Percentiles rank a stretch among this genome's conserved stretches.
phyloP scores from a whole-genome alignment of 345 rosid species.

The Trapa incisa region DNA sequence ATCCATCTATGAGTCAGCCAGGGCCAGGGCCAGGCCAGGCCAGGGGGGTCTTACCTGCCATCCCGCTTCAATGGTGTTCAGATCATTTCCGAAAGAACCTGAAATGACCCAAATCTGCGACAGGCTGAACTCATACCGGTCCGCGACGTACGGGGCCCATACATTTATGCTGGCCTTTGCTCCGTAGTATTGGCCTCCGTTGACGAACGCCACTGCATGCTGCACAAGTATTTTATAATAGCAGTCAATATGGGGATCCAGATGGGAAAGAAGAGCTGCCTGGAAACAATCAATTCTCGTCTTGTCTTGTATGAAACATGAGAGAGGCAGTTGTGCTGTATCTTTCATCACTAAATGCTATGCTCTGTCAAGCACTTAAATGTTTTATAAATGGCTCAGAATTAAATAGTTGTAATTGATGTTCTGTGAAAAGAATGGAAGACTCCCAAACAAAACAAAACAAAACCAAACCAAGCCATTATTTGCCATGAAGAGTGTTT shows the following conservation, averaged over 20 bases:
- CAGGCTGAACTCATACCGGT: constrained; percentile 75
- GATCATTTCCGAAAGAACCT: constrained; percentile 85
- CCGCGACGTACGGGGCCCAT: constrained; percentile 73
- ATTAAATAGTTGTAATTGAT: background rate
- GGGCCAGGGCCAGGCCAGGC: too few relatives aligned
- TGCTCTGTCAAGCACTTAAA: constrained; percentile 6
- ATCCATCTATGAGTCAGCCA: too few relatives aligned
- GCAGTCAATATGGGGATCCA: background rate
- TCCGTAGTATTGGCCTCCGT: constrained; percentile 81
- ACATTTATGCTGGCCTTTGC: constrained; percentile 90
- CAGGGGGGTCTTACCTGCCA: constrained; percentile 56
- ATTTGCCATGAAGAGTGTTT: background rate
- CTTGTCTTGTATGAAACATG: constrained; percentile 1
- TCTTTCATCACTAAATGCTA: constrained; percentile 4
- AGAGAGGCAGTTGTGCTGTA: constrained; percentile 2
- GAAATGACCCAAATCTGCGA: constrained; percentile 96
- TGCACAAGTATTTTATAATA: constrained; percentile 15
- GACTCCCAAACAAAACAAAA: too few relatives aligned
- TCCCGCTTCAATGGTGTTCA: constrained; percentile 97
- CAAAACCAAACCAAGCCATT: background rate
- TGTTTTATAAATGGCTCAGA: background rate
- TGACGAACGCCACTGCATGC: constrained; percentile 96
- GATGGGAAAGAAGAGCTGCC: background rate
- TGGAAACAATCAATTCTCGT: constrained; percentile 1
- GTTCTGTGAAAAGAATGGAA: background rate